phyloP scores from a whole-genome alignment of 2,329 filamentous ascomycete genomes.

The Pseudogymnoascus sp. region DNA sequence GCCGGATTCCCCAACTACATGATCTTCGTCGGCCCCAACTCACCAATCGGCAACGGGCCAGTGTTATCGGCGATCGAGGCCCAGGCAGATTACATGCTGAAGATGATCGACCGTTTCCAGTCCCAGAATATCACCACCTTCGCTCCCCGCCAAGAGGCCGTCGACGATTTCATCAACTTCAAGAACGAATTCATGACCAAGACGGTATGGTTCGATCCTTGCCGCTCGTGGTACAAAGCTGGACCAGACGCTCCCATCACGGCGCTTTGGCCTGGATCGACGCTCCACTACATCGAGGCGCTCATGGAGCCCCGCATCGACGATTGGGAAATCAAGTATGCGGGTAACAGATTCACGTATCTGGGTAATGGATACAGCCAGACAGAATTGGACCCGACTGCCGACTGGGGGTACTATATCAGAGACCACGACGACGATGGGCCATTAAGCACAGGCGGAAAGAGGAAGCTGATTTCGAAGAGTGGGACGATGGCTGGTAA shows the following conservation, averaged over 20 bases:
- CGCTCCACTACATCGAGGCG: constrained; percentile 45
- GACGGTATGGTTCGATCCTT: constrained; percentile 33
- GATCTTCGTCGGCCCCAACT: constrained; percentile 24
- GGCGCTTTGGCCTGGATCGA: constrained; percentile 39
- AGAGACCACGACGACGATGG: constrained; percentile 31
- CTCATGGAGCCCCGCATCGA: constrained; percentile 40
- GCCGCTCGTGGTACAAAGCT: constrained; percentile 44
- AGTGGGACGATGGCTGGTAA: constrained; percentile 23
- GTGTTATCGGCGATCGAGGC: constrained; percentile 22
- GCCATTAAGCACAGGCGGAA: constrained; percentile 22
- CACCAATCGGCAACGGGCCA: constrained; percentile 21
- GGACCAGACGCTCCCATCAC: constrained; percentile 31
- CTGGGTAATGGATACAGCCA: constrained; percentile 39
- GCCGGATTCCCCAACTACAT: constrained; percentile 11
- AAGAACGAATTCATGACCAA: constrained; percentile 38
- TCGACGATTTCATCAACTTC: constrained; percentile 35
- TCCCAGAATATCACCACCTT: constrained; percentile 31
- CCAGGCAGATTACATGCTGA: constrained; percentile 31
- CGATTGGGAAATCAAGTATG: constrained; percentile 39
- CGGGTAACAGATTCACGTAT: constrained; percentile 35
- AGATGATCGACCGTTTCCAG: constrained; percentile 28
- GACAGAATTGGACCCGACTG: constrained; percentile 33
- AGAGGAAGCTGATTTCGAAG: constrained; percentile 25
- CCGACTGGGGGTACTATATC: constrained; percentile 37
- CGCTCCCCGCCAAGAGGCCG: constrained; percentile 29